Evolutionary conservation across 176 grass and related monocot species (phyloP).

Genomic region (Calamus simplicifolius): DNA sequence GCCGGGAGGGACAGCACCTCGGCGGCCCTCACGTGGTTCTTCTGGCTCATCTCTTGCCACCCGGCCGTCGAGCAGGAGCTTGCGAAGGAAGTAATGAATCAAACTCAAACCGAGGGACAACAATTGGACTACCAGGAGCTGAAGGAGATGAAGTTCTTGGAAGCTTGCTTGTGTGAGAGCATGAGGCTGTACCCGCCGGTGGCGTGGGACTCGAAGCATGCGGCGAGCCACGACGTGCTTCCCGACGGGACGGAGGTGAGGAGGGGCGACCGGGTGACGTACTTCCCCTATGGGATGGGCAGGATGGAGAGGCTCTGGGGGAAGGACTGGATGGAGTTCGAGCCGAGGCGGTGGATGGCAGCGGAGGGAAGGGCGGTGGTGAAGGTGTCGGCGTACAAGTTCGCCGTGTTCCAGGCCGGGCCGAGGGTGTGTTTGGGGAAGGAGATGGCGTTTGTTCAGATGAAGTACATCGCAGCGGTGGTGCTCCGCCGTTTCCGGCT

Average conservation of each 20-base stretch:
- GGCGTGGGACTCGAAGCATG: slow-evolving; percentile 84
- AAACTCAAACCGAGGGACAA: background rate
- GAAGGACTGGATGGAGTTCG: slow-evolving; percentile 43
- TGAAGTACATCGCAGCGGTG: slow-evolving; percentile 60
- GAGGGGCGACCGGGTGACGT: slow-evolving; percentile 67
- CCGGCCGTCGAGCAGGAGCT: slow-evolving; percentile 42
- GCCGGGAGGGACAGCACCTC: slow-evolving; percentile 81
- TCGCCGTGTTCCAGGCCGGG: background rate
- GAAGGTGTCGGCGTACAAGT: background rate
- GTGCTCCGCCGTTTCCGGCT: slow-evolving; percentile 52
- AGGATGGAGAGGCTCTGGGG: slow-evolving; percentile 81
- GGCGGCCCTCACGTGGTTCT: slow-evolving; percentile 89
- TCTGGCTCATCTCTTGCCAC: slow-evolving; percentile 71
- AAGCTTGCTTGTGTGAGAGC: slow-evolving; percentile 79
- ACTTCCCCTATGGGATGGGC: slow-evolving; percentile 95
- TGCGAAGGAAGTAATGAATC: background rate
- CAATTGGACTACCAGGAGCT: slow-evolving; percentile 27
- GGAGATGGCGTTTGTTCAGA: slow-evolving; percentile 85
- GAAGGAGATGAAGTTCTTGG: slow-evolving; percentile 54
- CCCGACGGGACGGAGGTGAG: slow-evolving; percentile 63
- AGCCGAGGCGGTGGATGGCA: slow-evolving; percentile 11
- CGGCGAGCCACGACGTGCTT: slow-evolving; percentile 50
- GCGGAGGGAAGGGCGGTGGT: slow-evolving; percentile 7
- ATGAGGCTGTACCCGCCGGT: slow-evolving; percentile 92
- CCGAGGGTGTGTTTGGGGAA: slow-evolving; percentile 48